Conservation (phyloP, 257 asterid species). For the Lycium barbarum region DNA sequence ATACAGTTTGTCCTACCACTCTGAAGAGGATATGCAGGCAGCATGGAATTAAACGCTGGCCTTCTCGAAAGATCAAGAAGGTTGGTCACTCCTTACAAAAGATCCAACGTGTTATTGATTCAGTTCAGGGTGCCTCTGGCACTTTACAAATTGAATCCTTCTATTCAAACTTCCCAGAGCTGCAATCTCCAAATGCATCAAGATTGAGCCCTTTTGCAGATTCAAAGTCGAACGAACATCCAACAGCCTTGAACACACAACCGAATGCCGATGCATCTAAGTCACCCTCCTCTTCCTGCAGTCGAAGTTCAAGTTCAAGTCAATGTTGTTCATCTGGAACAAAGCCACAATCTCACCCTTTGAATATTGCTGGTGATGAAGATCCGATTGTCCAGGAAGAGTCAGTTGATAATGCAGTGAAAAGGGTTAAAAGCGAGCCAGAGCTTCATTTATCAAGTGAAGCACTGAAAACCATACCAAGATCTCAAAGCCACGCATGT, state of each 20-base stretch:
- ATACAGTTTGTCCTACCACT: conserved; percentile 91
- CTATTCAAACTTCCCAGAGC: conserved; percentile 74
- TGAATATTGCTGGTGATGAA: conserved; percentile 35
- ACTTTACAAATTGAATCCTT: conserved; percentile 71
- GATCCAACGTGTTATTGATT: conserved; percentile 90
- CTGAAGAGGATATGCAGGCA: conserved; percentile 98
- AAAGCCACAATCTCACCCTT: conserved; percentile 41
- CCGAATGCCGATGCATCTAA: conserved; percentile 49
- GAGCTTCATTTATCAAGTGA: conserved; percentile 54
- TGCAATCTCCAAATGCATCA: conserved; percentile 68
- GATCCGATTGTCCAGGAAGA: conserved; percentile 45
- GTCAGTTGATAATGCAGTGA: conserved; percentile 37
- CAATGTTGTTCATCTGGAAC: conserved; percentile 66
- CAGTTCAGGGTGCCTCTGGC: conserved; percentile 89
- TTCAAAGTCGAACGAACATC: conserved; percentile 37
- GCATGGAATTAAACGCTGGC: conserved; percentile 95
- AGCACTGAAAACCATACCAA: conserved; percentile 49
- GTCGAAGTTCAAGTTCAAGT: conserved; percentile 76
- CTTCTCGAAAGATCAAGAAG: conserved; percentile 92
- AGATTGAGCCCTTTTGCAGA: conserved; percentile 51
- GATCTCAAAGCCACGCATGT: conserved; percentile 59
- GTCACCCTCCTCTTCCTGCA: conserved; percentile 73
- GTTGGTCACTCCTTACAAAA: conserved; percentile 89
- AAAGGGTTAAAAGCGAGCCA: conserved; percentile 66
- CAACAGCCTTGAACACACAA: conserved; percentile 40